phyloP scores from a whole-genome alignment of 306 rosid species.

The Prunus armeniaca region DNA sequence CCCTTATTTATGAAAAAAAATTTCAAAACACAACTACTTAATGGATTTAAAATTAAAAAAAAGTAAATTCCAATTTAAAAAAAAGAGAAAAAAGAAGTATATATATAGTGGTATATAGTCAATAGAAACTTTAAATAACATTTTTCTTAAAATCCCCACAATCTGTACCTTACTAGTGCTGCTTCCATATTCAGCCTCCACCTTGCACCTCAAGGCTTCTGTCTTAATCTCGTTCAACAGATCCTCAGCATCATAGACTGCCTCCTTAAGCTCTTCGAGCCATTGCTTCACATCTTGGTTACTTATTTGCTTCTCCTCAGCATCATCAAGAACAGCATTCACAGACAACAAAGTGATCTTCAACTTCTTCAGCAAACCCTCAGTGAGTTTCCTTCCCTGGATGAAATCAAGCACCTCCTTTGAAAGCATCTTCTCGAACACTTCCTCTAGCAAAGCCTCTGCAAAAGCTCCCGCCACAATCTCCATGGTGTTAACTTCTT shows the following conservation, averaged over 20 bases:
- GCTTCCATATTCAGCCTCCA: background rate
- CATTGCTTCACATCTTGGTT: slow-evolving; percentile 8
- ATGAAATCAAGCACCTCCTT: background rate
- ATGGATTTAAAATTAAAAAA: too few relatives aligned
- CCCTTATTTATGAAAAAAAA: too few relatives aligned
- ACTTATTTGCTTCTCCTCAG: slow-evolving; percentile 30
- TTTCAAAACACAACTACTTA: too few relatives aligned
- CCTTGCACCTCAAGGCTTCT: background rate
- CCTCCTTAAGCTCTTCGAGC: background rate
- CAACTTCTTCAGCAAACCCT: background rate
- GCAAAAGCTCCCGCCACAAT: slow-evolving; percentile 18
- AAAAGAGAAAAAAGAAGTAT: background rate
- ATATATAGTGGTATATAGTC: too few relatives aligned
- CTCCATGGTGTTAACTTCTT: background rate
- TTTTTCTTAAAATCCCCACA: too few relatives aligned
- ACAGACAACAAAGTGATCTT: background rate
- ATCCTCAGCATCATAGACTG: slow-evolving; percentile 10
- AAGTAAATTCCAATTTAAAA: background rate
- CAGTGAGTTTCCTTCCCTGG: background rate
- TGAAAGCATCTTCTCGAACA: slow-evolving; percentile 1
- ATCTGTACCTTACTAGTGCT: background rate
- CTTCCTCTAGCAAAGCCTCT: slow-evolving; percentile 22
- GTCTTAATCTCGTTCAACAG: slow-evolving; percentile 31
- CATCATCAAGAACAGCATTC: slow-evolving; percentile 24
- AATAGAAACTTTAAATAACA: too few relatives aligned